phyloP scores from a whole-genome alignment of 192 early-diverging fungal species.

The Geranomyces michiganensis region DNA sequence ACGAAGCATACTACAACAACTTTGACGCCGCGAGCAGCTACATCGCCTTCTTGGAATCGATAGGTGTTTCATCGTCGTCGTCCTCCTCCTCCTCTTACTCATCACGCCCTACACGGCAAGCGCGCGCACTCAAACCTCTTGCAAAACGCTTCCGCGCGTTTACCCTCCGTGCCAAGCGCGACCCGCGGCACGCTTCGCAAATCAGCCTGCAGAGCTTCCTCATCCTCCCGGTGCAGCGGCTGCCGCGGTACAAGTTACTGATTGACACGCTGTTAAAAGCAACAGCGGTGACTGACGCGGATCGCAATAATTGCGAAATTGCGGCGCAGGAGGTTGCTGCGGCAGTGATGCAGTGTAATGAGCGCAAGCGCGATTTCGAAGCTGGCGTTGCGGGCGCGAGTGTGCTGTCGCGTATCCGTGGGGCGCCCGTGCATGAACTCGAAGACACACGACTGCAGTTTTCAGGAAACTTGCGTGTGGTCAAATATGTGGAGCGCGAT shows the following conservation, averaged over 20 bases:
- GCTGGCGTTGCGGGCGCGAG: constrained; percentile 3
- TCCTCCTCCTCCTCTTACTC: not conserved
- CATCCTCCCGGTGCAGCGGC: constrained; percentile 88
- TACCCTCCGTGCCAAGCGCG: constrained; percentile 9
- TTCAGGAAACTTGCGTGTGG: constrained; percentile 4
- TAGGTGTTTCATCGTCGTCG: not conserved
- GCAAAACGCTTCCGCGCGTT: constrained; percentile 14
- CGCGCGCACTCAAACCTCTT: not conserved
- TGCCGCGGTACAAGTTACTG: constrained; percentile 89
- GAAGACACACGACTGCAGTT: not conserved
- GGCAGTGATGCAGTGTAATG: constrained; percentile 80
- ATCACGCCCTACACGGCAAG: not conserved
- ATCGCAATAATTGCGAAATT: constrained; percentile 45
- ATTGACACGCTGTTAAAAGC: constrained; percentile 51
- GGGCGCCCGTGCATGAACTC: not conserved
- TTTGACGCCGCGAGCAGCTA: constrained; percentile 72
- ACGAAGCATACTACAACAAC: constrained; percentile 81
- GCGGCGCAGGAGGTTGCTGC: constrained; percentile 68
- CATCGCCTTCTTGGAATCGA: constrained; percentile 49
- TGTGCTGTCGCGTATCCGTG: not conserved
- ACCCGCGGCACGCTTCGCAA: constrained; percentile 56
- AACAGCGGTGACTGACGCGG: constrained; percentile 40
- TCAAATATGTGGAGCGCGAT: constrained; percentile 20
- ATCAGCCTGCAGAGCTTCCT: constrained; percentile 80
- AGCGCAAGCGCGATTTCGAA: constrained; percentile 75